Base-by-base conservation (phyloP, 345 rosid genomes). In the Limnanthes douglasii region DNA sequence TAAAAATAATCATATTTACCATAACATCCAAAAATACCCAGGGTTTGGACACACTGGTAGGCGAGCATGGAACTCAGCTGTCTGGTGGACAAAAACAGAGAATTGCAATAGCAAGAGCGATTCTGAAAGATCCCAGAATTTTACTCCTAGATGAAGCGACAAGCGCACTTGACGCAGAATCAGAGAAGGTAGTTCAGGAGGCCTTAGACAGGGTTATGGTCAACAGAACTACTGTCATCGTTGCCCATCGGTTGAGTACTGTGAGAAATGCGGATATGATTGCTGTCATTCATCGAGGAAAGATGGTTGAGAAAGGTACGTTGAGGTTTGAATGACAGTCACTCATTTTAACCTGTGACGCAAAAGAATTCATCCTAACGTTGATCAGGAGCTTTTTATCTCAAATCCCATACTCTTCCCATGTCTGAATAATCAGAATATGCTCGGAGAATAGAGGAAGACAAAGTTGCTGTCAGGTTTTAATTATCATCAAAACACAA, bases 11-110 rank as follows among this genome's bases (percentile, higher is more conserved):
- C 11, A 11, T 14, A 5, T 10, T 12, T 28, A n/a, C 11, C 5
- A 3, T 13, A 28, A 16, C 34, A 9, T 41, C 19, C 15, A 28
- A 41, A 15, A 5, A n/a, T 25, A 28, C 23, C 0, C 31, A 78
- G 93, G 93, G 88, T 16, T 23, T 75, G 18, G 75, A 75, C 22
- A 79, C 85, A 2, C 57, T 56, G 73, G 93, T 75, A 11, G 93
- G 95, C 1, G 93, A 84, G 44, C 93, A 73, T 16, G 95, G 93
- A 20, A 69, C 67, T 14, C 85, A 68, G 52, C 69, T 84, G 9
- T 84, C 93, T 0, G 79, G 93, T 13, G 95, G 95, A 0, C 93
- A 79, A 37, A 79, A 84, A 54, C 93, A 78, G 56, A 70, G 86
- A 45, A 50, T 80, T 2, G 93, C 83, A 0, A 70, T 75, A 37